A percentile compares a stretch with the other conserved stretches of the same genome.
These are phyloP conservation scores for Mucuna pruriens DNA, from an alignment of 306 rosid species.

Conservation along the genomic window DNA sequence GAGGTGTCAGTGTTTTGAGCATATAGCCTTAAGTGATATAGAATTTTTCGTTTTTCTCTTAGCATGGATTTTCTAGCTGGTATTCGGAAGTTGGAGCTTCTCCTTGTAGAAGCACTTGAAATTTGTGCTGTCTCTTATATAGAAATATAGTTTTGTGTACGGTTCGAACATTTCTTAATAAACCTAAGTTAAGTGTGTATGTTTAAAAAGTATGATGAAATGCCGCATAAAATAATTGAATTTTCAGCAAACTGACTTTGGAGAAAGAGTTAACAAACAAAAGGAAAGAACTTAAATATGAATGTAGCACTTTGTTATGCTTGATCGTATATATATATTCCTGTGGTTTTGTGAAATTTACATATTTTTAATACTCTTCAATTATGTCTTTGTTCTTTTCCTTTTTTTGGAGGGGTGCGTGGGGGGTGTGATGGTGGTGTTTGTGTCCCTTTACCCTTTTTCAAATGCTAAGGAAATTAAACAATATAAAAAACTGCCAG, in stretches of 20 bases:
- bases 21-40: neutral
- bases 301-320: neutral
- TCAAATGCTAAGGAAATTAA: neutral
- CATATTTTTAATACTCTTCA: neutral
- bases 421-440: too few relatives aligned
- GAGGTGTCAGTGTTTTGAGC: neutral
- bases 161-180: neutral
- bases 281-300: neutral
- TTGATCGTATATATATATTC: neutral
- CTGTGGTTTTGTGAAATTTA: neutral
- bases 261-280: neutral
- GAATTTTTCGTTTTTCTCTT: neutral
- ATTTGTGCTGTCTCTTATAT: neutral
- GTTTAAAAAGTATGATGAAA: neutral
- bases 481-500: neutral
- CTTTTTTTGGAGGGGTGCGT: neutral
- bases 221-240: neutral
- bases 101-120: neutral
- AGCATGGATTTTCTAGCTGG: neutral
- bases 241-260: conserved; percentile 16
- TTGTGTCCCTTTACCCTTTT: neutral
- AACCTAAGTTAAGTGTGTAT: neutral
- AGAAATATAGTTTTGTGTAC: neutral
- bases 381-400: neutral
- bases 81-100: neutral